Conservation (phyloP, 2,329 filamentous ascomycete genomes). For the Onygena corvina region DNA sequence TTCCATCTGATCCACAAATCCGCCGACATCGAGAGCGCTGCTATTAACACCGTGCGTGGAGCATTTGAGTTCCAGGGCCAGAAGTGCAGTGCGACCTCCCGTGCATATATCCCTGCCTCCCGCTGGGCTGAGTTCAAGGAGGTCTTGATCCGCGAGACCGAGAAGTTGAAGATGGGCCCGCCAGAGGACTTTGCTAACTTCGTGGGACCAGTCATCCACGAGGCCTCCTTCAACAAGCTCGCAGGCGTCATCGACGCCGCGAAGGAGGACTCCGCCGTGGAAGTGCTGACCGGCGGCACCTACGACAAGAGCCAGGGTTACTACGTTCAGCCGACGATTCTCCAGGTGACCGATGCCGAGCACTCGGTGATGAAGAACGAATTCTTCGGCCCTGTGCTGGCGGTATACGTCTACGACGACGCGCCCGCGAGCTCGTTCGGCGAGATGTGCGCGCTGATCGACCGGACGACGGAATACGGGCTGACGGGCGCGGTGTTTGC, state of each 20-base stretch:
- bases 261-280: slow-evolving; percentile 60
- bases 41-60: slow-evolving; percentile 68
- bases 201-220: slow-evolving; percentile 77
- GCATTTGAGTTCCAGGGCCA: slow-evolving; percentile 88
- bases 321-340: slow-evolving; percentile 75
- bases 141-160: slow-evolving; percentile 54
- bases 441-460: slow-evolving; percentile 43
- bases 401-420: slow-evolving; percentile 68
- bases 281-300: slow-evolving; percentile 61
- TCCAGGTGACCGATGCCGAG: slow-evolving; percentile 57
- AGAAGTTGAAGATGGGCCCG: slow-evolving; percentile 57
- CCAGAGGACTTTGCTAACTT: slow-evolving; percentile 65
- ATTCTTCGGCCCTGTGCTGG: slow-evolving; percentile 69
- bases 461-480: slow-evolving; percentile 32
- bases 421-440: slow-evolving; percentile 48
- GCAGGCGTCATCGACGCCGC: slow-evolving; percentile 63
- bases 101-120: slow-evolving; percentile 65
- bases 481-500: slow-evolving; percentile 36
- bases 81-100: slow-evolving; percentile 78
- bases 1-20: slow-evolving; percentile 72
- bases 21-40: slow-evolving; percentile 68
- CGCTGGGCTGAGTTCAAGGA: slow-evolving; percentile 60
- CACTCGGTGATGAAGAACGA: slow-evolving; percentile 66
- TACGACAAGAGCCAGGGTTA: slow-evolving; percentile 69
- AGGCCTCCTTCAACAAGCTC: slow-evolving; percentile 69